A percentile compares a stretch with the other conserved stretches of the same genome.
Conservation (phyloP, 176 grass and related monocot species). For the Calamus simplicifolius region DNA sequence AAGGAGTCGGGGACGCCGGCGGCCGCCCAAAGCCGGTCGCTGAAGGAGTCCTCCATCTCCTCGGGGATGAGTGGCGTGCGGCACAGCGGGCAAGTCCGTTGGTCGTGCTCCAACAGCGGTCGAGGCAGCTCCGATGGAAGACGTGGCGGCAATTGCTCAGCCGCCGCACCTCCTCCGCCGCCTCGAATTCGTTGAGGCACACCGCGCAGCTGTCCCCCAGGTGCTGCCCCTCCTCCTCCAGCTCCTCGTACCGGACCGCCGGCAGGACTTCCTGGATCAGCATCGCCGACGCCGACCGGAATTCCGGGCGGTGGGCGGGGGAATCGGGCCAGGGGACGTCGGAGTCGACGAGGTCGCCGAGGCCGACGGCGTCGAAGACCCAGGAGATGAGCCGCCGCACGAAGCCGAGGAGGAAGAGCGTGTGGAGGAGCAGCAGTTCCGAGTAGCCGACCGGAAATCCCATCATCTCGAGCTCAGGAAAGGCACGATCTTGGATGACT, state of each 20-base stretch:
- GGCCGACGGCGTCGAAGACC: constrained; percentile 67
- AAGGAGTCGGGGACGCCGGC: constrained; percentile 37
- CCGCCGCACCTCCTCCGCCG: constrained; percentile 55
- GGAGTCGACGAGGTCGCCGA: constrained; percentile 66
- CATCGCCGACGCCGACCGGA: constrained; percentile 26
- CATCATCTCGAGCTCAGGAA: constrained; percentile 25
- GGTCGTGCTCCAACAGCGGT: constrained; percentile 88
- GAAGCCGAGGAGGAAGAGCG: constrained; percentile 54
- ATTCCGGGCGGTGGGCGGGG: constrained; percentile 13
- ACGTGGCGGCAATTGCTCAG: constrained; percentile 84
- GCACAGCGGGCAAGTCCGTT: constrained; percentile 92
- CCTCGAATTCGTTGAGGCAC: constrained; percentile 68
- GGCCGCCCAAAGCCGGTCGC: constrained; percentile 27
- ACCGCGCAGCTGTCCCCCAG: constrained; percentile 50
- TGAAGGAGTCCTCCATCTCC: constrained; percentile 33
- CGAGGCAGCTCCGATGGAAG: constrained; percentile 77
- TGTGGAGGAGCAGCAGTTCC: constrained; percentile 59
- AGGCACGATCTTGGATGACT: no score
- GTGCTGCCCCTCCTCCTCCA: constrained; percentile 12
- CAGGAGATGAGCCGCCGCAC: constrained; percentile 61
- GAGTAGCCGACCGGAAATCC: constrained; percentile 82
- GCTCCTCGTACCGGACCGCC: constrained; percentile 60
- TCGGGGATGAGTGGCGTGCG: constrained; percentile 73
- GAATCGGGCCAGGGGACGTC: constrained; percentile 16
- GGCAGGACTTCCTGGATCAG: constrained; percentile 56